phyloP scores from a whole-genome alignment of 2,329 filamentous ascomycete species.

The Pseudogymnoascus sp. region DNA sequence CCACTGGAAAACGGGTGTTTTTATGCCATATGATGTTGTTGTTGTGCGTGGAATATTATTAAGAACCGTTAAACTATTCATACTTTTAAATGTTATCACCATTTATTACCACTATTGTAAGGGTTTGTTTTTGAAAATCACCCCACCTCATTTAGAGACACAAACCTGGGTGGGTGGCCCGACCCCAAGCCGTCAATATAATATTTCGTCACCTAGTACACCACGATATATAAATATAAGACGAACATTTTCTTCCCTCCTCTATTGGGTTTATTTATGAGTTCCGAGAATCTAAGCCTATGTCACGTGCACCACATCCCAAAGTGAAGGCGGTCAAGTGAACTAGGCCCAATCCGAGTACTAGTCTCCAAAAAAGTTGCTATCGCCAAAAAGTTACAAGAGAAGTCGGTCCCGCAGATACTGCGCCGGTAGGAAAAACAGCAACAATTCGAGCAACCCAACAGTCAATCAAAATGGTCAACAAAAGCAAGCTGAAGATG shows the following conservation, averaged over 20 bases:
- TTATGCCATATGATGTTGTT: background rate
- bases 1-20: no score
- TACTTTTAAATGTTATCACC: background rate
- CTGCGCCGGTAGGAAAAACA: conserved; percentile 1
- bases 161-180: background rate
- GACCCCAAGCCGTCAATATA: background rate
- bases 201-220: background rate
- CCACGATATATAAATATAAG: background rate
- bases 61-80: background rate
- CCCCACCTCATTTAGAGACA: background rate
- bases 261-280: background rate
- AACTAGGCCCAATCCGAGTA: conserved; percentile 8
- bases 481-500: conserved; percentile 42
- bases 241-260: background rate
- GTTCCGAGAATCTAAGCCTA: background rate
- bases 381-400: conserved; percentile 8
- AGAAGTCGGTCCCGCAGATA: conserved; percentile 6
- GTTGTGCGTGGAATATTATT: background rate
- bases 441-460: background rate
- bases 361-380: conserved; percentile 11
- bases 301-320: background rate
- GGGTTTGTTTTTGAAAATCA: background rate
- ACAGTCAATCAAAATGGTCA: conserved; percentile 25
- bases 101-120: background rate
- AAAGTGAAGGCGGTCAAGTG: conserved; percentile 3